Percentiles rank a stretch among this genome's conserved stretches.
phyloP scores from a whole-genome alignment of 2,329 filamentous ascomycete genomes.

The Talaromyces sp. region DNA sequence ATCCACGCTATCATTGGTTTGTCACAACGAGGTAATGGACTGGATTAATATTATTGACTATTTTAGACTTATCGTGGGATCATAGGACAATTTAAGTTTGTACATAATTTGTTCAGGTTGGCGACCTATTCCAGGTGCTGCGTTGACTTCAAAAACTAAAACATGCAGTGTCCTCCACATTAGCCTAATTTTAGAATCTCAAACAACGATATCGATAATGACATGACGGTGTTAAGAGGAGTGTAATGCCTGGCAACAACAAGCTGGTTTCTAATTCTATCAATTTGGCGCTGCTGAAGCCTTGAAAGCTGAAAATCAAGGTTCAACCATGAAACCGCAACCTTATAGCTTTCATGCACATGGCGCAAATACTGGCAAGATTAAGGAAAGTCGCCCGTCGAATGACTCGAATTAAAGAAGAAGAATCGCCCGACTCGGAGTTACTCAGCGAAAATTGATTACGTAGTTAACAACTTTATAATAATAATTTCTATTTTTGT shows the following conservation, averaged over 20 bases:
- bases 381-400: neutral
- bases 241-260: no score
- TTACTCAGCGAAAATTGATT: no score
- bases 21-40: neutral
- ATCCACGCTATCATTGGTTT: neutral
- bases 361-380: neutral
- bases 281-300: no score
- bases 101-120: neutral
- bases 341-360: neutral
- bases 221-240: no score
- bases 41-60: neutral
- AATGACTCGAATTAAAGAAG: neutral
- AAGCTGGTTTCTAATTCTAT: no score
- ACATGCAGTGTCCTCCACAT: no score
- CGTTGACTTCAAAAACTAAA: neutral
- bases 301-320: neutral
- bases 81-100: neutral
- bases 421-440: neutral
- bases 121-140: neutral
- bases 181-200: no score
- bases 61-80: neutral
- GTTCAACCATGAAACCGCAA: neutral
- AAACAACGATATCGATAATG: no score
- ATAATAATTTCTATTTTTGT: neutral
- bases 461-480: no score